Evolutionary conservation across 2,329 filamentous ascomycete genomes (phyloP), one percentile per base, ranked within the genome.

Genomic region (Mycocentrospora acerina): DNA sequence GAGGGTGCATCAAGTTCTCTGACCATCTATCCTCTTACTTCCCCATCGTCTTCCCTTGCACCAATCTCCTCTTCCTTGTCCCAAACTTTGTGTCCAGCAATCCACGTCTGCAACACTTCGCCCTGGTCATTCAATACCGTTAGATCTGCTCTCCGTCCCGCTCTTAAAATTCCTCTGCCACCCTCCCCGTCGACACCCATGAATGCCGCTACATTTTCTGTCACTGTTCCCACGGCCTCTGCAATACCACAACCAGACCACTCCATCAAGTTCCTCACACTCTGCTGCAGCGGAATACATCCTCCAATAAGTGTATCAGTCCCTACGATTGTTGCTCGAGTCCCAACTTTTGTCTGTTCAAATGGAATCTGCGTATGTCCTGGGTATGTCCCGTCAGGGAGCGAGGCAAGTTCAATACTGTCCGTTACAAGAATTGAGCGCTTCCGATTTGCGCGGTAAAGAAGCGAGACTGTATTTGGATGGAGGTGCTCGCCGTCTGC

Each of bases 401-500:
- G 62, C 7, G 74, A 75, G 8, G 74, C 73, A 3, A 80, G 68
- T 51, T 80, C 77, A 47, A 78, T 77, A 36, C 67, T 71, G 57
- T 80, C 77, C 1, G 76, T 79, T 42, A 79, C 71, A 30, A 78
- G 57, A 32, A 80, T 75, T 44, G 73, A 72, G 41, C 72, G 71
- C 11, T 56, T 44, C 2, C 74, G 74, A 22, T 71, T 71, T 2
- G 71, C 57, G 15, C 70, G 67, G 54, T 76, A 72, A 3, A 78
- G 70, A 22, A 80, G 63, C 0, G 70, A 69, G 0, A 75, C 67
- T 1, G 78, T 69, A 12, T 62, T 58, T 1, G 76, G 75, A 46
- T 80, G 76, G 3, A 80, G 58, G 43, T 80, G 78, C 34, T 78
- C 70, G 22, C 73, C 73, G 42, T 80, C 78, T 3, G 76, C 64